Evolutionary conservation across 768 basidiomycete genomes (phyloP).

Genomic region (Collybiopsis confluens): DNA sequence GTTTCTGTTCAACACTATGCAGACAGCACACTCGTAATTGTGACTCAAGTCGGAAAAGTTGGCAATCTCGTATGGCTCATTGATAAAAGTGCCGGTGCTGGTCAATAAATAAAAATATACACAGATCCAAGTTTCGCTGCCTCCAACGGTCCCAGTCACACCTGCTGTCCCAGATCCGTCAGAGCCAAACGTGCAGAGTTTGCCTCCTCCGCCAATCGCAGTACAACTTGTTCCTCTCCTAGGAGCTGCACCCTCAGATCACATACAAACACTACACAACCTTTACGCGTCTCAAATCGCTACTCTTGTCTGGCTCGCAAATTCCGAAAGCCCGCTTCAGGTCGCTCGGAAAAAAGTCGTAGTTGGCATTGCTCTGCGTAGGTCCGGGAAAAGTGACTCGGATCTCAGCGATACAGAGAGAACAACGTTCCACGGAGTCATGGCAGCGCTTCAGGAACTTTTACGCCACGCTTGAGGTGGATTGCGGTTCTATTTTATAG

Average conservation of each 20-base stretch:
- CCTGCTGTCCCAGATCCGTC: constrained; percentile 32
- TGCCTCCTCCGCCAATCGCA: constrained; percentile 65
- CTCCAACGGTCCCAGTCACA: constrained; percentile 53
- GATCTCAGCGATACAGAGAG: constrained; percentile 36
- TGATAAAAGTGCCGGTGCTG: too few relatives aligned
- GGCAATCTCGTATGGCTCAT: constrained; percentile 65
- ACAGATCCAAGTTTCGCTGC: constrained; percentile 80
- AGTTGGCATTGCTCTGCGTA: constrained; percentile 68
- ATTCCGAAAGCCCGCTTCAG: constrained; percentile 35
- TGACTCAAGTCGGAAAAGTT: constrained; percentile 90
- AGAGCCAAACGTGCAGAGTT: constrained; percentile 27
- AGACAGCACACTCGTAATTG: constrained; percentile 79
- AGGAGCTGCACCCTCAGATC: constrained; percentile 66
- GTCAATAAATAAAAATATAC: too few relatives aligned
- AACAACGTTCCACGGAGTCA: constrained; percentile 43
- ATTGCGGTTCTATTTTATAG: too few relatives aligned
- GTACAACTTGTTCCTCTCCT: constrained; percentile 76
- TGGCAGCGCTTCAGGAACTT: constrained; percentile 39
- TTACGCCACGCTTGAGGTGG: constrained; percentile 20
- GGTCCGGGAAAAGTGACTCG: constrained; percentile 21
- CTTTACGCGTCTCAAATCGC: constrained; percentile 87
- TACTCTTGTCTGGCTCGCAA: constrained; percentile 71
- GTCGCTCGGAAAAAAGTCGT: constrained; percentile 56
- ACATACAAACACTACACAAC: constrained; percentile 67
- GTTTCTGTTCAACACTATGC: constrained; percentile 74